Percentiles rank a stretch among this genome's conserved stretches.
These are phyloP conservation scores for Sphagnum fallax DNA, from an alignment of 228 moss, liverwort and hornwort genomes.

Conservation along the genomic window DNA sequence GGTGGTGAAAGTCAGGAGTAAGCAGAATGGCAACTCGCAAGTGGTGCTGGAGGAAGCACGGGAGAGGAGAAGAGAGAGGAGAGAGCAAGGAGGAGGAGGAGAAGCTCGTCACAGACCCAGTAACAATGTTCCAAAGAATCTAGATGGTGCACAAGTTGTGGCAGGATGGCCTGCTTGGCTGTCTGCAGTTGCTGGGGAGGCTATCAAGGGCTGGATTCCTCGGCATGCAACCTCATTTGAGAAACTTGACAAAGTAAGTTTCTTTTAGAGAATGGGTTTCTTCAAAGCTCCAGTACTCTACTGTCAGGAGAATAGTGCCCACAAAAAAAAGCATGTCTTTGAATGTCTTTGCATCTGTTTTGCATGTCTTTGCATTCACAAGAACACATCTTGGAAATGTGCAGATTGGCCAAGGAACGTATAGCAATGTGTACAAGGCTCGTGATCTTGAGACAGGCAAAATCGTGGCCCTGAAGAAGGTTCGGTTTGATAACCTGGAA, in stretches of 20 bases:
- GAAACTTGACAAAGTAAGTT: conserved; percentile 63
- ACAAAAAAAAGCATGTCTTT: too few relatives aligned
- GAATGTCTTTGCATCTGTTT: too few relatives aligned
- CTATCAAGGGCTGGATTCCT: conserved; percentile 72
- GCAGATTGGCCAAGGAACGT: conserved; percentile 74
- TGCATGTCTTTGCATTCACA: too few relatives aligned
- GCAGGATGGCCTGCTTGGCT: conserved; percentile 70
- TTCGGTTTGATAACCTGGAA: conserved; percentile 61
- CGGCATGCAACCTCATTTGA: conserved; percentile 68
- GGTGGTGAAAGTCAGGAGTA: conserved; percentile 28
- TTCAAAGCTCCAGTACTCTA: too few relatives aligned
- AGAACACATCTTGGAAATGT: neutral
- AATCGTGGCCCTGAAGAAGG: conserved; percentile 71
- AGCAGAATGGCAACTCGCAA: conserved; percentile 44
- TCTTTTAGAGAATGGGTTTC: too few relatives aligned
- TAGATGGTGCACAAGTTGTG: conserved; percentile 64
- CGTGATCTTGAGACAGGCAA: conserved; percentile 62
- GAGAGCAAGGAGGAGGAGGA: conserved; percentile 5
- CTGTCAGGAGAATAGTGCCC: too few relatives aligned
- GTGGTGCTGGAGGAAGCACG: conserved; percentile 18
- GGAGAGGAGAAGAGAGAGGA: conserved; percentile 35
- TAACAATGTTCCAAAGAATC: conserved; percentile 38
- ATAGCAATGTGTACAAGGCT: conserved; percentile 73
- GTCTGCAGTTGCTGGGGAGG: conserved; percentile 59
- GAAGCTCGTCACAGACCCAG: conserved; percentile 44